These are phyloP conservation scores for Podila clonocystis DNA, from an alignment of 192 early-diverging fungal species.

Conservation along the genomic window DNA sequence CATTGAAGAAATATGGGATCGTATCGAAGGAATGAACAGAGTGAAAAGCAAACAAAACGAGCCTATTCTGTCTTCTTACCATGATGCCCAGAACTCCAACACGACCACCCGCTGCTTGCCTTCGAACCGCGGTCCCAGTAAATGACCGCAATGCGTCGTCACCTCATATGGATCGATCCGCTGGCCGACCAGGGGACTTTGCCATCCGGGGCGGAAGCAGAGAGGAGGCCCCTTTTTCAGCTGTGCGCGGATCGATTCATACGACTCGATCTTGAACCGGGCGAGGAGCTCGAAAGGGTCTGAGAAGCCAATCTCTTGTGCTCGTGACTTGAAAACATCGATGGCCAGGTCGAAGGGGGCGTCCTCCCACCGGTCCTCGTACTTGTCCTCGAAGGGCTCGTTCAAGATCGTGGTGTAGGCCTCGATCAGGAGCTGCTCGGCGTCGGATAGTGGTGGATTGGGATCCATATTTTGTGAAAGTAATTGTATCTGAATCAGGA, in stretches of 20 bases:
- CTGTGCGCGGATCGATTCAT: constrained; percentile 23
- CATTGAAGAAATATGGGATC: neutral
- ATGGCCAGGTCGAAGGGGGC: constrained; percentile 31
- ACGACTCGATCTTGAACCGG: constrained; percentile 26
- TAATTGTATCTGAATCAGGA: no score
- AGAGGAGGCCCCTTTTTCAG: constrained; percentile 28
- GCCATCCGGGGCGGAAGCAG: constrained; percentile 41
- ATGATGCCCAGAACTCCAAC: constrained; percentile 44
- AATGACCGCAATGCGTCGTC: constrained; percentile 16
- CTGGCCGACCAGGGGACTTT: constrained; percentile 26
- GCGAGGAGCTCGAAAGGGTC: constrained; percentile 43
- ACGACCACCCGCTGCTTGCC: constrained; percentile 14
- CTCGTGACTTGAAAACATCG: constrained; percentile 29
- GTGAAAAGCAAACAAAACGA: neutral
- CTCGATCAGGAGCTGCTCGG: constrained; percentile 22
- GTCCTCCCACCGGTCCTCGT: constrained; percentile 48
- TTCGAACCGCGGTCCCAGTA: constrained; percentile 25
- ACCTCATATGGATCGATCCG: neutral
- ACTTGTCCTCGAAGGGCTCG: constrained; percentile 50
- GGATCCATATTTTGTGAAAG: constrained; percentile 3
- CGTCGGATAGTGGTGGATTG: constrained; percentile 10
- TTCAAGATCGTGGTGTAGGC: constrained; percentile 34
- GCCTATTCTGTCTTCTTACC: constrained; percentile 12
- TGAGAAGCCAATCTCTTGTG: constrained; percentile 30
- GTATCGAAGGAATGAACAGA: neutral